Evolutionary conservation across 2,329 filamentous ascomycete species (phyloP).

Genomic region (Aspergillus ochraceus): DNA sequence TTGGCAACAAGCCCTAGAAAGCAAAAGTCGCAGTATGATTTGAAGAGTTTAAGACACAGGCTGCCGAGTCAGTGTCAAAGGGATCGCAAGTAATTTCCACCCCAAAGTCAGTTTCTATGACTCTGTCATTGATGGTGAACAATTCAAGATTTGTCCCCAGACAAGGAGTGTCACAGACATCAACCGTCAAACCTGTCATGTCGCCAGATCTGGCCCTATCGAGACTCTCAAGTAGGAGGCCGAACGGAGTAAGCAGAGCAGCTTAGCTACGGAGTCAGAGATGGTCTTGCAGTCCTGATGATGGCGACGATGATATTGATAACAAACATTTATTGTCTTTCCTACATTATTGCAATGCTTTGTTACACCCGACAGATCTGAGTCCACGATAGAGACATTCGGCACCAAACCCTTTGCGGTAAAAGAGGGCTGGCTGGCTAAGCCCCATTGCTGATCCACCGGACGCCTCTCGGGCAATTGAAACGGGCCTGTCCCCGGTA

Average conservation of each 20-base stretch:
- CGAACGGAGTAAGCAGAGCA: background rate
- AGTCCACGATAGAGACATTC: background rate
- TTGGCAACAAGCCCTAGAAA: background rate
- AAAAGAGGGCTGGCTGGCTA: conserved; percentile 18
- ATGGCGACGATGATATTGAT: background rate
- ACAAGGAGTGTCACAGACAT: conserved; percentile 9
- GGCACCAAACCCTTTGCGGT: background rate
- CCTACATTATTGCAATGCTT: background rate
- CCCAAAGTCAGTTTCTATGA: background rate
- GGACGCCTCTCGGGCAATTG: conserved; percentile 4
- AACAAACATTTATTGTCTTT: background rate
- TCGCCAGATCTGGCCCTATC: background rate
- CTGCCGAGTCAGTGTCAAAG: conserved; percentile 3
- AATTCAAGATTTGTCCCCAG: background rate
- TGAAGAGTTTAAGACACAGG: conserved; percentile 14
- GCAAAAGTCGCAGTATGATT: conserved; percentile 8
- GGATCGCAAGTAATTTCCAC: conserved; percentile 5
- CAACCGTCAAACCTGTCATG: background rate
- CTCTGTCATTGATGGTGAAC: background rate
- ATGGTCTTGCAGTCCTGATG: background rate
- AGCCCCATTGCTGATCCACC: conserved; percentile 33
- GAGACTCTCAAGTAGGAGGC: background rate
- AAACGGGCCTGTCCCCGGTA: conserved; percentile 9
- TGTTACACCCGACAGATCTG: background rate
- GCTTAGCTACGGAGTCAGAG: background rate